Evolutionary conservation across 2,329 filamentous ascomycete genomes (phyloP), one percentile per base, ranked within the genome.

Genomic region (Mycosphaerelloides madeirae): DNA sequence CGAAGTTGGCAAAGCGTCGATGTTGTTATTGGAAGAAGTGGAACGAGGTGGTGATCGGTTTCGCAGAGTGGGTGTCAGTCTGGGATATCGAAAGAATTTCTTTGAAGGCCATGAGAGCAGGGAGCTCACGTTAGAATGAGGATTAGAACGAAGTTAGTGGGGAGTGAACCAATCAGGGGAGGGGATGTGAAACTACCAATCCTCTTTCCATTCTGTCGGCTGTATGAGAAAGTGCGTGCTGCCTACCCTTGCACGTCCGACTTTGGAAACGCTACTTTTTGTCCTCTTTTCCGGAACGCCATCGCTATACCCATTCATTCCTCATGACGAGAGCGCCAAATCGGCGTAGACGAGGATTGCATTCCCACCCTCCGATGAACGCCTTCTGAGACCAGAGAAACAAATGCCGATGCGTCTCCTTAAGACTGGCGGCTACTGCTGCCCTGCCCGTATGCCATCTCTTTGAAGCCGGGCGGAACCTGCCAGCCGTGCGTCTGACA

Each of bases 401-500:
- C 28, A 32, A n/a, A 32, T 32, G 31, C 13, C 8, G 13, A 32
- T 14, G 13, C 31, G 6, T 8, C 31, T n/a, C 13, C 13, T 32
- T 6, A 32, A 6, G 13, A 6, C 31, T 16, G 13, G 6, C 13
- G 31, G 31, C 31, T n/a, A 6, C 31, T n/a, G 13, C 31, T 32
- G 6, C 6, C 22, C 15, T 32, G 31, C 6, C 45, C 46, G 52
- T 64, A 63, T 2, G 70, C 69, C 55, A 76, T 73, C 50, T 71
- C 65, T 9, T 65, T 58, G 49, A 90, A 75, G 32, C 84, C 84
- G 3, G 66, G 62, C 0, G 87, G 86, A 3, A 90, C 69, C 37
- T 71, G 62, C 88, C 88, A 95, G 1, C 84, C 83, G 67, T 95
- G 89, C 3, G 67, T 54, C 0, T 50, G 54, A 48, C 85, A 88